These are phyloP conservation scores for Lactarius hatsudake DNA, from an alignment of 768 basidiomycete species.

Conservation along the genomic window DNA sequence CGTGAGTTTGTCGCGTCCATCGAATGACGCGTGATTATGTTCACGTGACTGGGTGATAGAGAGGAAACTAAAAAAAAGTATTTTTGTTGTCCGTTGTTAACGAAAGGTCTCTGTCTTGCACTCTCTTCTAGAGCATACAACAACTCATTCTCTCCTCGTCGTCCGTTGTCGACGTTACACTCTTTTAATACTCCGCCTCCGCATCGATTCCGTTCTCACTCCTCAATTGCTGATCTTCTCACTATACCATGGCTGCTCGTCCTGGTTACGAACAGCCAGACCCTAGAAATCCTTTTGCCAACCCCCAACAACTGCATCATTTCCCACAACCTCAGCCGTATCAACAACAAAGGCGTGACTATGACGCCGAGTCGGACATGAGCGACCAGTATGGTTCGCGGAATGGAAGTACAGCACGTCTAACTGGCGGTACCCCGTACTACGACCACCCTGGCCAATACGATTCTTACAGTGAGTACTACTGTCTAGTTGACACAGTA, in stretches of 20 bases:
- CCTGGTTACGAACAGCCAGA: constrained; percentile 35
- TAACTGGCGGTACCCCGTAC: constrained; percentile 8
- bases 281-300: constrained; percentile 36
- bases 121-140: not conserved
- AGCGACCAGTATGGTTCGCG: constrained; percentile 27
- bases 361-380: constrained; percentile 29
- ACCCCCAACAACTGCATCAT: constrained; percentile 29
- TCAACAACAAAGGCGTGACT: constrained; percentile 25
- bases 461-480: constrained; percentile 28
- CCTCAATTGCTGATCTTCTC: constrained; percentile 15
- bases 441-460: constrained; percentile 27
- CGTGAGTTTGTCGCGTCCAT: not conserved
- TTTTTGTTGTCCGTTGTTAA: not conserved
- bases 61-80: not conserved
- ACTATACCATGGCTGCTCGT: constrained; percentile 35
- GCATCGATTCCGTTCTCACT: constrained; percentile 8
- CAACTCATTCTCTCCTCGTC: constrained; percentile 4
- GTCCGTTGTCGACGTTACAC: constrained; percentile 14
- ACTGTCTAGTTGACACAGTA: not conserved
- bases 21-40: not conserved
- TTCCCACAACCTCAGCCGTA: constrained; percentile 25
- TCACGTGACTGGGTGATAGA: constrained; percentile 8
- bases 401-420: constrained; percentile 27
- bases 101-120: not conserved
- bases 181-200: constrained; percentile 21